Evolutionary conservation across 139 green algal species (phyloP), one percentile per base, ranked within the genome.

Genomic region (Bryopsis sp.): DNA sequence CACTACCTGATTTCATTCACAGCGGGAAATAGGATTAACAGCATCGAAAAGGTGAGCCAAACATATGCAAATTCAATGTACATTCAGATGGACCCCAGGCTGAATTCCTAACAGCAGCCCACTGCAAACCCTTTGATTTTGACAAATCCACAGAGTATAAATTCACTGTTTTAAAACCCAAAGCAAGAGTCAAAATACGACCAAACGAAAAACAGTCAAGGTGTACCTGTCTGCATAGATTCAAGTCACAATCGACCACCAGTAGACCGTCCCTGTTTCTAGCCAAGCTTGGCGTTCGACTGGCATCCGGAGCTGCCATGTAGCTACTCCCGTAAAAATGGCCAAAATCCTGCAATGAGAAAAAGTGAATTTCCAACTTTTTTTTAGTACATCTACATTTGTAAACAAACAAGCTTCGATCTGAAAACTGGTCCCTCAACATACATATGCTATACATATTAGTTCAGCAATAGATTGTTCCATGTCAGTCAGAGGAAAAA

Each of bases 291-390:
- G 88, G 85, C 11, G 83, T 88, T 64, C 93, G 84, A 76, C 82
- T 90, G 43, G 79, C 92, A 67, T 98, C 93, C 3, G 93, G 93
- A 32, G 89, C 90, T 1, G 93, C 88, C 35, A 98, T 84, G 79
- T 97, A 98, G 74, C 70, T 87, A 62, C 74, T 89, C 68, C 93
- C 93, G 68, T 98, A 98, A 60, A 96, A 95, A 72, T 90, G 87
- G 22, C 90, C 90, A 82, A 95, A 92, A 60, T 88, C 82, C 75
- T 88, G 74, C 5, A 29, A 35, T 19, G 7, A 63, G 7, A 7
- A 29, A 8, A 34, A 15, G 7, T 15, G 11, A 29, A 29, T 29
- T 7, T 63, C 54, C 11, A 19, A 11, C 43, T 26, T 54, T 11
- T 54, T 11, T 19, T 19, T 54, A 54, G 15, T 19, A 54, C 43